These are phyloP conservation scores for Middelhovenomyces tepae DNA, from an alignment of 805 yeast genomes.

Conservation along the genomic window DNA sequence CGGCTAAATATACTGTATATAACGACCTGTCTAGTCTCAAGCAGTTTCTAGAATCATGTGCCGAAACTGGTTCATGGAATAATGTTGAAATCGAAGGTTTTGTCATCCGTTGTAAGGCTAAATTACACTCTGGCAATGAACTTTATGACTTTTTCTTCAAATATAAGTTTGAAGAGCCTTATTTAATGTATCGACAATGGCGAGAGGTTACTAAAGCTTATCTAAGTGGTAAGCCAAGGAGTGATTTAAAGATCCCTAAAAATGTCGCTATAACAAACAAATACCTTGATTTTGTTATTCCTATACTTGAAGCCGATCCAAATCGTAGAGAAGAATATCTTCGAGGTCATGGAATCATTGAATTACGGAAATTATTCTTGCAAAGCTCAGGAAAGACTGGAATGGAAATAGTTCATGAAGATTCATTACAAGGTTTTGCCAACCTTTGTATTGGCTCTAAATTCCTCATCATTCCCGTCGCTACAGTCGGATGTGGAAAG, in stretches of 20 bases:
- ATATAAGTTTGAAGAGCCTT: conserved; percentile 92
- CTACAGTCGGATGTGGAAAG: conserved; percentile 93
- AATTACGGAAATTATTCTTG: conserved; percentile 59
- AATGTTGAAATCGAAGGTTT: conserved; percentile 84
- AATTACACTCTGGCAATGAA: background rate
- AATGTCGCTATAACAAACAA: conserved; percentile 29
- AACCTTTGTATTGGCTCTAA: conserved; percentile 31
- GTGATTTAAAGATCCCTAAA: conserved; percentile 20
- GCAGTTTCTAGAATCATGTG: conserved; percentile 45
- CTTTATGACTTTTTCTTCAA: conserved; percentile 87
- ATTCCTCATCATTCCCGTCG: conserved; percentile 68
- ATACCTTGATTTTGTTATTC: conserved; percentile 60
- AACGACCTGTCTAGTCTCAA: conserved; percentile 36
- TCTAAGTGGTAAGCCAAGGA: conserved; percentile 29
- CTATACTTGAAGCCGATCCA: conserved; percentile 44
- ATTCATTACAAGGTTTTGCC: conserved; percentile 30
- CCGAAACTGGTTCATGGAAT: conserved; percentile 60
- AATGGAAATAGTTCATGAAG: conserved; percentile 44
- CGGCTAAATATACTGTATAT: conserved; percentile 41
- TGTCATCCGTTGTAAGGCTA: conserved; percentile 60
- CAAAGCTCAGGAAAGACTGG: conserved; percentile 47
- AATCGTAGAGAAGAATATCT: conserved; percentile 37
- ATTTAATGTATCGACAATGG: conserved; percentile 80
- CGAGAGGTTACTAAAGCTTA: conserved; percentile 72
- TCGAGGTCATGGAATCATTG: conserved; percentile 63